phyloP scores from a whole-genome alignment of 2,329 filamentous ascomycete species.

The Colletotrichum salicis region DNA sequence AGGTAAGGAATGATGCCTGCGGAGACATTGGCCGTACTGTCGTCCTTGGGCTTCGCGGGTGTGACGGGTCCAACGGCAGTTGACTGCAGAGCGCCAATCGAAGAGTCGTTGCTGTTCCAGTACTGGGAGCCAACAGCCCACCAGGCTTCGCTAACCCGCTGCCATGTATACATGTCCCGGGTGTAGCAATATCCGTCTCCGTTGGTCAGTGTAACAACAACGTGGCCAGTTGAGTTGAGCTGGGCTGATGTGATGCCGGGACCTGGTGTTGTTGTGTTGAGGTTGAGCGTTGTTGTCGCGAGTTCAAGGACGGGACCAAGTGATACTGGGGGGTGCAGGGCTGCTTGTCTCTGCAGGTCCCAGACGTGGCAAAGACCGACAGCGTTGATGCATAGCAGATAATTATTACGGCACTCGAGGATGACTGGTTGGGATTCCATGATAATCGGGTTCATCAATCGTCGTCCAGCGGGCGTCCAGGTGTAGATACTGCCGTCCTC shows the following conservation, averaged over 20 bases:
- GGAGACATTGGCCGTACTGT: constrained; percentile 72
- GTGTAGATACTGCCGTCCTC: constrained; percentile 91
- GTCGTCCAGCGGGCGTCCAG: constrained; percentile 91
- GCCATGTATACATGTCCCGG: constrained; percentile 87
- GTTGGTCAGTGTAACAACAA: constrained; percentile 92
- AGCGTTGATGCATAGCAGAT: constrained; percentile 89
- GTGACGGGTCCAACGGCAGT: constrained; percentile 71
- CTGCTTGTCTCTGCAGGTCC: constrained; percentile 85
- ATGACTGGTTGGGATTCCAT: constrained; percentile 95
- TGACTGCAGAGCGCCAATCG: constrained; percentile 82
- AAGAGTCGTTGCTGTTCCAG: constrained; percentile 97
- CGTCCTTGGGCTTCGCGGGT: constrained; percentile 56
- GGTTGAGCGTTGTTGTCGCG: constrained; percentile 80
- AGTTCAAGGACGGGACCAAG: constrained; percentile 89
- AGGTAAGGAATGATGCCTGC: constrained; percentile 93
- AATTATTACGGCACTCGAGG: constrained; percentile 88
- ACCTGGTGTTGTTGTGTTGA: constrained; percentile 77
- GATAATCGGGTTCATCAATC: constrained; percentile 84
- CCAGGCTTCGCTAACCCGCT: constrained; percentile 95
- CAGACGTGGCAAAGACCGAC: constrained; percentile 92
- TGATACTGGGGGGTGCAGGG: constrained; percentile 90
- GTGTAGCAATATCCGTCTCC: constrained; percentile 95
- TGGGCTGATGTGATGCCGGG: constrained; percentile 92
- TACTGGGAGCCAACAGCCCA: constrained; percentile 98
- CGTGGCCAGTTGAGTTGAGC: constrained; percentile 85